phyloP scores from a whole-genome alignment of 2,329 filamentous ascomycete genomes.

The Calonectria leucothoes region DNA sequence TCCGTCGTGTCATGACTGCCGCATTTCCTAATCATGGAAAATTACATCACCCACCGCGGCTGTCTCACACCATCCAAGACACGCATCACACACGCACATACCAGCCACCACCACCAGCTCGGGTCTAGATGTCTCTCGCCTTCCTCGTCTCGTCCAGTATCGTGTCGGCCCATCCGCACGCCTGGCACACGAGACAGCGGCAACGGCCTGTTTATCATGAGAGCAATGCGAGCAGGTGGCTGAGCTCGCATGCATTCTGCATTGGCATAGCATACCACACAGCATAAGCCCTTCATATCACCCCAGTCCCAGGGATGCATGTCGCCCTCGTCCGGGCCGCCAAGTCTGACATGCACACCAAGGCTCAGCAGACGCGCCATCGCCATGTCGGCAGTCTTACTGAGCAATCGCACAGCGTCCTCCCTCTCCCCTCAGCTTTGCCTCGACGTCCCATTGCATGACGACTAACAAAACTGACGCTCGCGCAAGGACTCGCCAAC shows the following conservation, averaged over 20 bases:
- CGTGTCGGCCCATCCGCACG: neutral
- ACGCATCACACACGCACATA: neutral
- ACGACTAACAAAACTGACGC: conserved; percentile 3
- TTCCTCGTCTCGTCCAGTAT: neutral
- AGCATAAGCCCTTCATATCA: neutral
- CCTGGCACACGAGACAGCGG: neutral
- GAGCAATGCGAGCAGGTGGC: conserved; percentile 17
- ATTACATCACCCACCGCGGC: conserved; percentile 5
- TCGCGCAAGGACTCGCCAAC: neutral
- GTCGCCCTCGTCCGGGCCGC: neutral
- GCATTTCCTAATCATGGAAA: neutral
- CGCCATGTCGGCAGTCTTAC: conserved; percentile 19
- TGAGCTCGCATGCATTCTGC: conserved; percentile 13
- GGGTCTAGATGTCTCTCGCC: neutral
- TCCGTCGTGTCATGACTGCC: neutral
- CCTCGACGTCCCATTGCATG: conserved; percentile 1
- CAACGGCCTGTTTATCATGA: conserved; percentile 9
- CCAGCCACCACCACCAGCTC: neutral
- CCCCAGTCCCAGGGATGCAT: neutral
- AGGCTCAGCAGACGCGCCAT: conserved; percentile 17
- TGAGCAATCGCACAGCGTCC: conserved; percentile 16
- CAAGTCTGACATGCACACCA: conserved; percentile 23
- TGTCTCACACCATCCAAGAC: conserved; percentile 3
- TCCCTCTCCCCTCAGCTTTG: neutral
- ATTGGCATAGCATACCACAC: conserved; percentile 5